Percentiles rank a stretch among this genome's conserved stretches.
Evolutionary conservation across 345 rosid genomes (phyloP).

Genomic region (Dimocarpus longan): DNA sequence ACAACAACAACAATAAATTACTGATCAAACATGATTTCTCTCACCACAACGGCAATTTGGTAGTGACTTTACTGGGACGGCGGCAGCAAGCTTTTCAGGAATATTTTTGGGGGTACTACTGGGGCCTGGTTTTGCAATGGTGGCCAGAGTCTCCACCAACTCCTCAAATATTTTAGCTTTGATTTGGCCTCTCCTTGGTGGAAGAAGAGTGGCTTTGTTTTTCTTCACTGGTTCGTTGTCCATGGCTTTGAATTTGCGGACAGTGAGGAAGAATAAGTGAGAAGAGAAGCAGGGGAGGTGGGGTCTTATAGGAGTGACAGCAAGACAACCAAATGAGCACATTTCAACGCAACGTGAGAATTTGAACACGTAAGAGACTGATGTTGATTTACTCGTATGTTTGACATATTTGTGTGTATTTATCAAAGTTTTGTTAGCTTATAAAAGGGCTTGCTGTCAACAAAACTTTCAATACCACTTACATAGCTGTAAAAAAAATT

Average conservation of each 20-base stretch:
- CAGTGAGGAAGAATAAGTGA: too few relatives aligned
- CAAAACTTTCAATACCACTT: too few relatives aligned
- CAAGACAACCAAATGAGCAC: background rate
- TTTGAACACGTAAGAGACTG: background rate
- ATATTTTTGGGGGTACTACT: background rate
- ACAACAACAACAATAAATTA: background rate
- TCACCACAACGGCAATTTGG: background rate
- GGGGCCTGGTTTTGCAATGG: background rate
- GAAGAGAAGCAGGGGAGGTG: too few relatives aligned
- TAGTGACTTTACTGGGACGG: background rate
- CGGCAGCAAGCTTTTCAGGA: background rate
- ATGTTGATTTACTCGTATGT: too few relatives aligned
- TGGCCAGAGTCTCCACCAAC: background rate
- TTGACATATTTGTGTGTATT: too few relatives aligned
- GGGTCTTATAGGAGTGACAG: background rate
- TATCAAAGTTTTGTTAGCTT: too few relatives aligned
- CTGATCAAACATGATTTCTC: background rate
- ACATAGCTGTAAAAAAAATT: too few relatives aligned
- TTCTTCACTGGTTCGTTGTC: background rate
- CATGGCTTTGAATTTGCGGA: background rate
- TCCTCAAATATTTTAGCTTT: conserved; percentile 9
- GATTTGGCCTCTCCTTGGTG: conserved; percentile 31
- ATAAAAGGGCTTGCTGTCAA: too few relatives aligned
- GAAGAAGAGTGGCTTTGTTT: background rate
- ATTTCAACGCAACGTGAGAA: background rate